A percentile compares a stretch with the other conserved stretches of the same genome.
phyloP scores from a whole-genome alignment of 306 rosid species.

The Chamaecrista fasciculata region DNA sequence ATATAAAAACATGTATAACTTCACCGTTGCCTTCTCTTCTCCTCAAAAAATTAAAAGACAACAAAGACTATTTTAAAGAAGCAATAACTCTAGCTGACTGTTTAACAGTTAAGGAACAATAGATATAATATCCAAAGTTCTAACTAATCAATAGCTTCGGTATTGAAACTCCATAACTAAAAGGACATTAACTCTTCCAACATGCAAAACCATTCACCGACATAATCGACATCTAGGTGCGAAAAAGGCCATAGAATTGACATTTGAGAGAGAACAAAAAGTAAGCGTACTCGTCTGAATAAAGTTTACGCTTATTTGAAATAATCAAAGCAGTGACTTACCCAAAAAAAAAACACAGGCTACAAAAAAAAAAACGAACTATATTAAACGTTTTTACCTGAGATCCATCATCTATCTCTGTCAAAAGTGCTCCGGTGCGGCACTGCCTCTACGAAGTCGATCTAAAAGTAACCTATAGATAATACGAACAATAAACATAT shows the following conservation, averaged over 20 bases:
- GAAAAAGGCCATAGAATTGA: not conserved
- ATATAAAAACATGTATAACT: not conserved
- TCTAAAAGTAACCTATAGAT: constrained; percentile 5
- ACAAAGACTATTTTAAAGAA: not conserved
- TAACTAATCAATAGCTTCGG: not conserved
- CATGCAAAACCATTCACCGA: not conserved
- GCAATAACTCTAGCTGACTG: not conserved
- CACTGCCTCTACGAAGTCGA: not conserved
- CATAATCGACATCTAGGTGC: constrained; percentile 9
- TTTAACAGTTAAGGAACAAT: not conserved
- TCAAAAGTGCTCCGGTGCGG: not conserved
- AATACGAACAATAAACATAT: not conserved
- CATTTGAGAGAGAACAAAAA: not conserved
- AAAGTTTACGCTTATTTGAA: constrained; percentile 20
- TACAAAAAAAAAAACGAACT: not conserved
- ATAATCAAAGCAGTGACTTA: constrained; percentile 1
- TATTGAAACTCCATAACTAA: not conserved
- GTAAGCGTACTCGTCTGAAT: not conserved
- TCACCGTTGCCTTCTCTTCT: not conserved
- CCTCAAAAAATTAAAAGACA: not conserved
- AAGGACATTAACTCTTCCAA: not conserved
- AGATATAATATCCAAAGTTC: not conserved
- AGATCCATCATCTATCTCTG: not conserved
- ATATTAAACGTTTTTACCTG: constrained; percentile 9
- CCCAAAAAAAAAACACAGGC: not conserved